These are phyloP conservation scores for Penicillium sp. DNA, from an alignment of 2,329 filamentous ascomycete genomes.

Conservation along the genomic window DNA sequence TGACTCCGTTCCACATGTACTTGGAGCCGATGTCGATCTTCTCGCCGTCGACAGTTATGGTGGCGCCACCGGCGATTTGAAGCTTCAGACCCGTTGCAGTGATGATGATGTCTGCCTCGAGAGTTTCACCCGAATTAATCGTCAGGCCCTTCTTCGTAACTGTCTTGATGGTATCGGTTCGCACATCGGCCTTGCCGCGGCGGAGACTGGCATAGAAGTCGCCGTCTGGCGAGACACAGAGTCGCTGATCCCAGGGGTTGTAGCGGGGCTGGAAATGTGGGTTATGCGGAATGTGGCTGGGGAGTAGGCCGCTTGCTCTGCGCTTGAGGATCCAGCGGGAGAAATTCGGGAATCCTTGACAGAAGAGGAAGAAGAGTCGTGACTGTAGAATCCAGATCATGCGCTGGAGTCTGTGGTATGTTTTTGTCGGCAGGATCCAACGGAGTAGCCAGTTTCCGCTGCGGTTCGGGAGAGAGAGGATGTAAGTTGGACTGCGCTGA, in stretches of 20 bases:
- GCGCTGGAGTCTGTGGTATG: conserved; percentile 28
- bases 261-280: conserved; percentile 67
- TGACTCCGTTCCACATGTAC: conserved; percentile 45
- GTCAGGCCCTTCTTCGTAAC: conserved; percentile 53
- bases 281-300: conserved; percentile 54
- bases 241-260: conserved; percentile 70
- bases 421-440: conserved; percentile 40
- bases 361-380: conserved; percentile 55
- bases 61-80: conserved; percentile 38
- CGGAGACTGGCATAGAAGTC: conserved; percentile 59
- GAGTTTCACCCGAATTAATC: conserved; percentile 44
- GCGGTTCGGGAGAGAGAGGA: conserved; percentile 56
- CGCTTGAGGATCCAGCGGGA: conserved; percentile 51
- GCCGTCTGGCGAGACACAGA: conserved; percentile 67
- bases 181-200: conserved; percentile 53
- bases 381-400: conserved; percentile 53
- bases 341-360: conserved; percentile 54
- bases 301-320: conserved; percentile 53
- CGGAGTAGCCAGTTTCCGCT: conserved; percentile 17
- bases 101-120: conserved; percentile 46
- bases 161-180: conserved; percentile 55
- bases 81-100: conserved; percentile 48
- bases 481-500: conserved; percentile 74
- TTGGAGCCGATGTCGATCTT: conserved; percentile 35
- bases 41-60: conserved; percentile 40